Base-by-base conservation (phyloP, 2,329 filamentous ascomycete species). In the Fusarium falciforme region DNA sequence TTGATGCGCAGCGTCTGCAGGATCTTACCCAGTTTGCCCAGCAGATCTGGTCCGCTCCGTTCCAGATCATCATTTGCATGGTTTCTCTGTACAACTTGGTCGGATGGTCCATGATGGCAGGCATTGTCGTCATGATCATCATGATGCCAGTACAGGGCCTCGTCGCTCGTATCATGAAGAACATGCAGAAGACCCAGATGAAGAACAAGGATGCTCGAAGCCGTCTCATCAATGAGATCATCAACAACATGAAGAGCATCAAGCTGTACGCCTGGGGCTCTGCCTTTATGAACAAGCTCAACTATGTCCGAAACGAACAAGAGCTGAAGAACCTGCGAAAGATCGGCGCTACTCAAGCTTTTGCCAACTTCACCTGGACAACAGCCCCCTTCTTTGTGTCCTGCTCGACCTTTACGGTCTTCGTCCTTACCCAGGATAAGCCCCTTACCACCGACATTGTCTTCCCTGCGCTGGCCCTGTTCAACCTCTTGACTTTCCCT, bases 181-280 rank as follows among this genome's bases (percentile, higher is more conserved):
- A 89, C 49, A 85, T 99, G 77, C 97, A 99, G 81, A 97, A 98
- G 84, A 88, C 92, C 74, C 96, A 99, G 85, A 99, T 99, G 96
- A 97, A 97, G 87, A 98, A 98, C 86, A 99, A 99, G 85, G 96
- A 99, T 79, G 90, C 95, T 42, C 91, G 96, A 80, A 98, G 95
- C 55, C 91, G 96, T 59, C 85, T 99, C 67, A 98, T 98, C 87
- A 97, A 96, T 8, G 96, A 99, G 83, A 99, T 99, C 75, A 87
- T 99, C 80, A 98, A 97, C 87, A 98, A 98, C 84, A 99, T 99
- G 94, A 99, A 99, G 87, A 97, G 95, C 81, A 96, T 99, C 86
- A 99, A 99, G 85, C 90, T 99, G 22, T 99, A 98, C 82, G 96
- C 96, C 33, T 99, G 96, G 96, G 96, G 95, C 35, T 93, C 92